Evolutionary conservation across 495 filamentous ascomycete genomes (phyloP).

Genomic region (Podospora conica): DNA sequence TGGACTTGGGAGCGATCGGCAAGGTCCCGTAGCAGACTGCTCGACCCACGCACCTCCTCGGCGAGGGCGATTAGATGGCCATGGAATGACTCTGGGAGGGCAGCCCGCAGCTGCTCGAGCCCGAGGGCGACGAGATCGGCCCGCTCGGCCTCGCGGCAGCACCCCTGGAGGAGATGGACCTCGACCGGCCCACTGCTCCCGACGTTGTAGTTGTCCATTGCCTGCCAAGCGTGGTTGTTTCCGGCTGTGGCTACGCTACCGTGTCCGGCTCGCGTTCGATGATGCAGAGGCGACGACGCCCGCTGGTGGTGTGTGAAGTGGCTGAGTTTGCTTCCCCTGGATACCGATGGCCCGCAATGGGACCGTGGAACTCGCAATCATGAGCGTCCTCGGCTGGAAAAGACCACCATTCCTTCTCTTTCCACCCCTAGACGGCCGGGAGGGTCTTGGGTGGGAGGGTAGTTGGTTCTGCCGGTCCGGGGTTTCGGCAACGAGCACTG

Average conservation of each 20-base stretch:
- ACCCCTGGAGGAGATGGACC: slow-evolving; percentile 37
- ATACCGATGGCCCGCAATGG: not conserved
- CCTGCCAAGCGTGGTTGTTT: not conserved
- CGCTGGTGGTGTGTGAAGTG: not conserved
- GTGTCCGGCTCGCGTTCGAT: not conserved
- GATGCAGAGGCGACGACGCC: no score
- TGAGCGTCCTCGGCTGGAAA: not conserved
- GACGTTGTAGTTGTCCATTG: slow-evolving; percentile 18
- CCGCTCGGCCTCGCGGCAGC: slow-evolving; percentile 41
- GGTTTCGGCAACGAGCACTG: not conserved
- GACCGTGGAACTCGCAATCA: not conserved
- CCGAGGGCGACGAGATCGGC: slow-evolving; percentile 34
- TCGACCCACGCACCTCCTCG: slow-evolving; percentile 36
- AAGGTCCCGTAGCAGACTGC: slow-evolving; percentile 44
- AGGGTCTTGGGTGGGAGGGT: not conserved
- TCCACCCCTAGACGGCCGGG: not conserved
- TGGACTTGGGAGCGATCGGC: slow-evolving; percentile 48
- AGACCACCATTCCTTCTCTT: not conserved
- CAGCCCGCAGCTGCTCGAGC: slow-evolving; percentile 37
- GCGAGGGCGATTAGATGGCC: slow-evolving; percentile 37
- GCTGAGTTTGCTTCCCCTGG: not conserved
- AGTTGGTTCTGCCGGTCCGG: no score
- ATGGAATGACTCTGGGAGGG: slow-evolving; percentile 36
- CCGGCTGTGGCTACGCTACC: not conserved
- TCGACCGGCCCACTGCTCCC: slow-evolving; percentile 13